Conservation (phyloP, 805 yeast genomes). For the Candida fluviatilis region DNA sequence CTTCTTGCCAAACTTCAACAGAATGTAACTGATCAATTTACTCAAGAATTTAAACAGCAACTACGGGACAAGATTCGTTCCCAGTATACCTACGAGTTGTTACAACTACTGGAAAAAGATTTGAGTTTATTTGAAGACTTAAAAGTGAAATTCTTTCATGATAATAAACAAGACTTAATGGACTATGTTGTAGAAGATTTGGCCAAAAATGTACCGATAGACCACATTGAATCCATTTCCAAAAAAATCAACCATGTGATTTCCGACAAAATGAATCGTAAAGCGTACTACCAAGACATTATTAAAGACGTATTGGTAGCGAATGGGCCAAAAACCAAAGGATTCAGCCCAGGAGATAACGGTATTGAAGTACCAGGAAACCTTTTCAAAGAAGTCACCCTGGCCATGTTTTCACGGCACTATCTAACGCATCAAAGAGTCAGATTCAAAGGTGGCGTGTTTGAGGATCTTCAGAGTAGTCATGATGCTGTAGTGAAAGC, state of each 20-base stretch:
- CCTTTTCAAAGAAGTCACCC: slow-evolving; percentile 1
- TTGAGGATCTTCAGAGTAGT: slow-evolving; percentile 17
- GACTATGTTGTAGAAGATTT: slow-evolving; percentile 11
- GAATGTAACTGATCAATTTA: slow-evolving; percentile 6
- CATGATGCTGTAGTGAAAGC: slow-evolving; percentile 25
- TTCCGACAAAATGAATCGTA: slow-evolving; percentile 7
- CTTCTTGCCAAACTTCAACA: slow-evolving; percentile 2
- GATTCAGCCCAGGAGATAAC: not conserved
- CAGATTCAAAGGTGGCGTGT: slow-evolving; percentile 1
- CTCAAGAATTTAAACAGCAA: slow-evolving; percentile 8
- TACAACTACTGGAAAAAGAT: slow-evolving; percentile 8
- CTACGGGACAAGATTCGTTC: slow-evolving; percentile 7
- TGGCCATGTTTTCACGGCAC: not conserved
- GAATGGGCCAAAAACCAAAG: slow-evolving; percentile 2
- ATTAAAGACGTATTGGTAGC: not conserved
- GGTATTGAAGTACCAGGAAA: slow-evolving; percentile 1
- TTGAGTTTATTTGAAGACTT: slow-evolving; percentile 11
- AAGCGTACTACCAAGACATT: slow-evolving; percentile 7
- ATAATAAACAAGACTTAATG: slow-evolving; percentile 9
- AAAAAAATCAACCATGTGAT: slow-evolving; percentile 7
- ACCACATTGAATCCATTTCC: slow-evolving; percentile 2
- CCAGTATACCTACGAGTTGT: slow-evolving; percentile 11
- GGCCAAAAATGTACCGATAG: slow-evolving; percentile 7
- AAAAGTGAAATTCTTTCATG: slow-evolving; percentile 11
- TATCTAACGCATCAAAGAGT: slow-evolving; percentile 1